Percentiles rank a stretch among this genome's conserved stretches.
Conservation (phyloP, 129 eudicot species). For the Arctium lappa region DNA sequence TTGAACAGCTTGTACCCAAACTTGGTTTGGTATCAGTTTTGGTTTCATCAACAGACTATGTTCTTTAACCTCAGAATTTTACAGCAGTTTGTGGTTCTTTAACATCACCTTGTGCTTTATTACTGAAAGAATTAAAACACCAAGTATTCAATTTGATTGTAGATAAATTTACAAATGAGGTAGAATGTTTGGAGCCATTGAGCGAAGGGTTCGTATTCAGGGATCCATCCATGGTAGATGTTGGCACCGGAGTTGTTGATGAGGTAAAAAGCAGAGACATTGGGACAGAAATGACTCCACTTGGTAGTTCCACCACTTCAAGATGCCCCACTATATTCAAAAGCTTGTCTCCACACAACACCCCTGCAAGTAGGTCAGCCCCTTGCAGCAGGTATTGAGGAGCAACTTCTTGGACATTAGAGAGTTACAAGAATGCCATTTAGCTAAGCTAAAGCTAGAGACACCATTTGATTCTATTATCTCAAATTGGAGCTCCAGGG, state of each 20-base stretch:
- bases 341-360: conserved; percentile 64
- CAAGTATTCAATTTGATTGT: too few relatives aligned
- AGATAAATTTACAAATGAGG: conserved; percentile 78
- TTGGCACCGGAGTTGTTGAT: background rate
- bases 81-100: too few relatives aligned
- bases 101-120: too few relatives aligned
- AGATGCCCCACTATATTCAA: conserved; percentile 74
- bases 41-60: too few relatives aligned
- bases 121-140: too few relatives aligned
- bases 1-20: too few relatives aligned
- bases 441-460: conserved; percentile 60
- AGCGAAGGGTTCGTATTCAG: conserved; percentile 60
- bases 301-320: conserved; percentile 74
- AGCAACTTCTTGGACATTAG: conserved; percentile 37
- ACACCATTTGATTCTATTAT: conserved; percentile 40
- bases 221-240: conserved; percentile 24
- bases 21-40: too few relatives aligned
- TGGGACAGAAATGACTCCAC: conserved; percentile 90
- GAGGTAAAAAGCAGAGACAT: conserved; percentile 64
- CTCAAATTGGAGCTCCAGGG: conserved; percentile 68
- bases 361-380: conserved; percentile 63
- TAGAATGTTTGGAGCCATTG: conserved; percentile 51
- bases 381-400: conserved; percentile 31
- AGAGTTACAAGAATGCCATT: conserved; percentile 54
- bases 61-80: too few relatives aligned